Evolutionary conservation across 495 filamentous ascomycete species (phyloP).

Genomic region (Aspergillus asperescens): DNA sequence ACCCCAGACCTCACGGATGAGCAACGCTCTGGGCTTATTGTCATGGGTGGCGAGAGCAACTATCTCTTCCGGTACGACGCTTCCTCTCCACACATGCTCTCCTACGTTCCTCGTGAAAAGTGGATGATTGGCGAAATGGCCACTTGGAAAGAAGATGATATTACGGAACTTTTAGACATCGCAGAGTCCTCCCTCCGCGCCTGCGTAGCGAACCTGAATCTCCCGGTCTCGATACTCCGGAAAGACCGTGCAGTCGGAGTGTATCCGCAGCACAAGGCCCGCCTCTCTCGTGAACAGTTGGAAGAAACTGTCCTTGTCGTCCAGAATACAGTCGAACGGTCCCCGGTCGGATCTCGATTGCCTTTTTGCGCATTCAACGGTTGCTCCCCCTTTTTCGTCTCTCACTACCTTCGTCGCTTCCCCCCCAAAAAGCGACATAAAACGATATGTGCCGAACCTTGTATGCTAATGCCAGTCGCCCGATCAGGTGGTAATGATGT

Average conservation of each 20-base stretch:
- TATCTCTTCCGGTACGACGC: slow-evolving; percentile 74
- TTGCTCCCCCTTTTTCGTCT: slow-evolving; percentile 14
- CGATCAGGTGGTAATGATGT: slow-evolving; percentile 75
- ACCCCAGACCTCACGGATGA: slow-evolving; percentile 49
- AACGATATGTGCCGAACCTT: not conserved
- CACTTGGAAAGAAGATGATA: slow-evolving; percentile 73
- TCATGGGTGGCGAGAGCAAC: slow-evolving; percentile 89
- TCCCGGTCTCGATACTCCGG: slow-evolving; percentile 72
- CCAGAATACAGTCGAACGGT: slow-evolving; percentile 85
- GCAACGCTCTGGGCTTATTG: slow-evolving; percentile 71
- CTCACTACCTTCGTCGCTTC: not conserved
- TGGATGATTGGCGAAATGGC: slow-evolving; percentile 89
- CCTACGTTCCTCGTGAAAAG: slow-evolving; percentile 58
- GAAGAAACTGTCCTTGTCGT: slow-evolving; percentile 95
- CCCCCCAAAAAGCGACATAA: not conserved
- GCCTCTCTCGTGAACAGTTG: slow-evolving; percentile 78
- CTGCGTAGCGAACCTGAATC: slow-evolving; percentile 66
- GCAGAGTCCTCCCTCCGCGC: slow-evolving; percentile 79
- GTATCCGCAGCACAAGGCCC: slow-evolving; percentile 51
- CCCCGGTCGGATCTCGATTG: slow-evolving; percentile 58
- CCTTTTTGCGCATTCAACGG: slow-evolving; percentile 99
- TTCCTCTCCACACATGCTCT: slow-evolving; percentile 30
- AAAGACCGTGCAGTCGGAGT: slow-evolving; percentile 96
- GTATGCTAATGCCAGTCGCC: not conserved
- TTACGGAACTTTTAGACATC: slow-evolving; percentile 72